Base-by-base conservation (phyloP, 2,329 filamentous ascomycete genomes). In the Aspergillus udagawae region DNA sequence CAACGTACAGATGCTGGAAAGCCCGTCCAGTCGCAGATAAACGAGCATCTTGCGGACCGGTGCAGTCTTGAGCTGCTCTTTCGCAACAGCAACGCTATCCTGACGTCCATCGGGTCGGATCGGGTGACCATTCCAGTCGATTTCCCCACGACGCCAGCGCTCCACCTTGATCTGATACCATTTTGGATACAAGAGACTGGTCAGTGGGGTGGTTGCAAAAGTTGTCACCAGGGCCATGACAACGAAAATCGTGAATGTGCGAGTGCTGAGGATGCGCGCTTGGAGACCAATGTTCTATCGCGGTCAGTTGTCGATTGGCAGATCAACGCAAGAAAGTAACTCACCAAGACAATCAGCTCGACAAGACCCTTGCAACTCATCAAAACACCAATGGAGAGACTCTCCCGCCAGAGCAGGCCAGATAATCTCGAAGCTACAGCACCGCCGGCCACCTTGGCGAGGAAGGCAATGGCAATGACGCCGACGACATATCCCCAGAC, bases 361-460 rank as follows among this genome's bases (percentile, higher is more conserved):
- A 97, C 92, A 9, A 97, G 80, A 67, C 93, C 93, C 74, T 97
- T 97, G 75, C 93, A 97, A 75, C 91, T 96, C 93, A 97, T 97
- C 66, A 97, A 76, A 17, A 88, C 86, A 14, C 93, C 93, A 63
- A 97, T 94, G 1, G 91, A 86, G 32, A 95, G 84, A 56, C 89
- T 92, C 72, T 97, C 93, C 58, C 92, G 84, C 93, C 93, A 97
- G 1, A 95, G 82, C 52, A 97, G 79, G 27, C 89, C 91, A 65
- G 86, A 90, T 3, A 85, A 69, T 38, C 86, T 84, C 0, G 93
- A 92, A 7, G 92, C 91, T 1, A 95, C 57, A 0, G 91, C 87
- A 20, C 91, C 92, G 45, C 92, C 93, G 12, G 87, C 79, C 52
- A 97, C 89, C 73, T 97, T 97, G 51, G 88, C 91, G 23, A 86